Evolutionary conservation across 1,139 yeast species (phyloP).

Genomic region (Waltiozyma sp.): DNA sequence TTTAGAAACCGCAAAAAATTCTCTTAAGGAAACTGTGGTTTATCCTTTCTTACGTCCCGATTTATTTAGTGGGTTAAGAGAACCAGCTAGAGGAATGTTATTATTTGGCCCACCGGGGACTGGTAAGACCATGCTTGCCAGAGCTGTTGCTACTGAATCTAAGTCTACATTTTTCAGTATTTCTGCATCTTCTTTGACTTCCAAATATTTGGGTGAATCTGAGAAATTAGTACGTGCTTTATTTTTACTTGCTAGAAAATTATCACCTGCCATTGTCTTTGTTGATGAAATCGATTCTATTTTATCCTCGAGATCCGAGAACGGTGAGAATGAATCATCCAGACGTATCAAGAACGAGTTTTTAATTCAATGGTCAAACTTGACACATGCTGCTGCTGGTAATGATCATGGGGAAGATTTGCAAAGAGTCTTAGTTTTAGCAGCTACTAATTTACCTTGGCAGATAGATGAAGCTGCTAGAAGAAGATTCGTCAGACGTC

Average conservation of each 20-base stretch:
- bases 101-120: conserved; percentile 98
- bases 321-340: conserved; percentile 85
- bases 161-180: conserved; percentile 89
- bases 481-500: conserved; percentile 85
- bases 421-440: conserved; percentile 77
- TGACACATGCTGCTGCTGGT: conserved; percentile 90
- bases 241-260: conserved; percentile 71
- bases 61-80: conserved; percentile 79
- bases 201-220: conserved; percentile 87
- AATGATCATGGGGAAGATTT: conserved; percentile 45
- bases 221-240: conserved; percentile 89
- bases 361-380: conserved; percentile 89
- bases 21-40: conserved; percentile 91
- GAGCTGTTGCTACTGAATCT: conserved; percentile 96
- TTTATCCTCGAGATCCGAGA: conserved; percentile 68
- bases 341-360: conserved; percentile 91
- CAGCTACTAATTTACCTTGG: conserved; percentile 98
- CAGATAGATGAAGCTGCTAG: conserved; percentile 97
- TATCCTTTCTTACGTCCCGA: conserved; percentile 94
- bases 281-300: conserved; percentile 95
- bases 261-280: conserved; percentile 90
- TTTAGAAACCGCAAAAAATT: conserved; percentile 75
- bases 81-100: conserved; percentile 94
- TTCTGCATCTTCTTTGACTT: conserved; percentile 84
- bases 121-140: conserved; percentile 94